These are phyloP conservation scores for Firmiana major DNA, from an alignment of 345 rosid species.

Conservation along the genomic window DNA sequence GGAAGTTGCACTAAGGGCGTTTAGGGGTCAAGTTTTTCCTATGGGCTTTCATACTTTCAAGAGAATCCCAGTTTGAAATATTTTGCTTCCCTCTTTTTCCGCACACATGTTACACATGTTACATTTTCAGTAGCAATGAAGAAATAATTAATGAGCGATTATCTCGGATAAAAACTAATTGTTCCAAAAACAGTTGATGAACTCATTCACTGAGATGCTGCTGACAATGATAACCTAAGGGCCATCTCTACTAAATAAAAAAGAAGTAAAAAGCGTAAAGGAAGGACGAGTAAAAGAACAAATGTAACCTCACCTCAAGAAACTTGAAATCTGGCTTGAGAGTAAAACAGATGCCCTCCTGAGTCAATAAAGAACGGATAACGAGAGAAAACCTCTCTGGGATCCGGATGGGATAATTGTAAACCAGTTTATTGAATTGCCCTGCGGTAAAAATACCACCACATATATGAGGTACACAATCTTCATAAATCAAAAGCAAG, in stretches of 20 bases:
- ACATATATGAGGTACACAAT: slow-evolving; percentile 14
- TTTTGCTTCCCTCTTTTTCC: background rate
- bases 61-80: background rate
- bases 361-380: slow-evolving; percentile 87
- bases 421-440: slow-evolving; percentile 83
- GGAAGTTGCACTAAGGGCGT: background rate
- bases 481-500: background rate
- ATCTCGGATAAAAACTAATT: background rate
- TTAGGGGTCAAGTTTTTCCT: background rate
- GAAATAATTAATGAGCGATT: background rate
- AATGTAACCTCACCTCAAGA: slow-evolving; percentile 66
- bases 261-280: background rate
- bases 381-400: slow-evolving; percentile 97
- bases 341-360: slow-evolving; percentile 97
- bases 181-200: background rate
- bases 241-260: background rate
- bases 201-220: background rate
- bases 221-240: background rate
- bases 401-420: slow-evolving; percentile 91
- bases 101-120: background rate
- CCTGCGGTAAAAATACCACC: slow-evolving; percentile 41
- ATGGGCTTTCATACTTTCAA: background rate
- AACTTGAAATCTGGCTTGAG: slow-evolving; percentile 93
- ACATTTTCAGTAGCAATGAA: background rate
- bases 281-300: background rate